Conservation (phyloP, 2,329 filamentous ascomycete species). For the Beauveria rudraprayagi region DNA sequence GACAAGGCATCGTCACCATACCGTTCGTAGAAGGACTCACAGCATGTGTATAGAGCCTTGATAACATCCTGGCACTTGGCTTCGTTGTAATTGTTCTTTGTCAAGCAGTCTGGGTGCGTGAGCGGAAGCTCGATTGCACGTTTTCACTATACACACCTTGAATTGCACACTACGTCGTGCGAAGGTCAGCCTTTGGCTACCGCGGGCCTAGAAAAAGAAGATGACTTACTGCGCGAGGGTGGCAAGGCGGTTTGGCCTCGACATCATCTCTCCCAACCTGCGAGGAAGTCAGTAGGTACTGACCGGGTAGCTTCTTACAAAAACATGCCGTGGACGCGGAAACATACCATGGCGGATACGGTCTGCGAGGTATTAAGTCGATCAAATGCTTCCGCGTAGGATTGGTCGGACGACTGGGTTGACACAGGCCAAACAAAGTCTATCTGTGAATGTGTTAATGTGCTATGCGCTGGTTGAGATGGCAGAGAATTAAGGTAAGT, state of each 20-base stretch:
- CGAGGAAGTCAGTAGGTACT: background rate
- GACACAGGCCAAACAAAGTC: too few species aligned
- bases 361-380: background rate
- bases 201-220: background rate
- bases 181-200: slow-evolving; percentile 7
- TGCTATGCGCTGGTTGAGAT: background rate
- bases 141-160: slow-evolving; percentile 51
- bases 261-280: slow-evolving; percentile 57
- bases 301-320: background rate
- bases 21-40: slow-evolving; percentile 75
- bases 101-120: slow-evolving; percentile 64
- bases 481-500: background rate
- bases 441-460: background rate
- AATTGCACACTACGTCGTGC: slow-evolving; percentile 67
- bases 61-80: slow-evolving; percentile 70
- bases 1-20: slow-evolving; percentile 70
- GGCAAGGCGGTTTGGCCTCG: slow-evolving; percentile 69
- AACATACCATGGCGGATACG: background rate
- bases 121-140: background rate
- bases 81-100: slow-evolving; percentile 78
- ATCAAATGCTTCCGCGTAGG: too few species aligned
- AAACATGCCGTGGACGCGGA: background rate
- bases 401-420: too few species aligned
- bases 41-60: slow-evolving; percentile 87
- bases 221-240: slow-evolving; percentile 65